Evolutionary conservation across 1,284 basidiomycete species (phyloP).

Genomic region (Apiotrichum domesticum): DNA sequence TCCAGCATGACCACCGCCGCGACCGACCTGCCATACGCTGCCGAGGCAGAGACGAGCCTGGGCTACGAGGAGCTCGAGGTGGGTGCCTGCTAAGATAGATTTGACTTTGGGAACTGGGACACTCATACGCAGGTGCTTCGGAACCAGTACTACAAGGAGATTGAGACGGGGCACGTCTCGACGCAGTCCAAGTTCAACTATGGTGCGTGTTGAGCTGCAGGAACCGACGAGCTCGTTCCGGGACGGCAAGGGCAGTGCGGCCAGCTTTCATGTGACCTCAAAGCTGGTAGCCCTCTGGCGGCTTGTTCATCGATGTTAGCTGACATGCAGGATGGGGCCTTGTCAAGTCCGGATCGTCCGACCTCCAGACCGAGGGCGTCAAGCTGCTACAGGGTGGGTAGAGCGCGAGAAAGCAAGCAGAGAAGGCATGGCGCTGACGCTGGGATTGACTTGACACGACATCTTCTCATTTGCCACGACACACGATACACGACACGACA

Average conservation of each 20-base stretch:
- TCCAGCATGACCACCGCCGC: not conserved
- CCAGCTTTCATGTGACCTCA: too few relatives aligned
- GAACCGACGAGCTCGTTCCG: not conserved
- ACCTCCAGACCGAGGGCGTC: constrained; percentile 85
- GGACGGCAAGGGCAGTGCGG: too few relatives aligned
- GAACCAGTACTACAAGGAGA: constrained; percentile 82
- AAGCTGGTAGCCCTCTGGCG: too few relatives aligned
- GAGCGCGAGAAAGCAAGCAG: too few relatives aligned
- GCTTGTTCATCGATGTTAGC: not conserved
- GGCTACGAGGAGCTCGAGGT: constrained; percentile 87
- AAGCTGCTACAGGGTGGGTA: constrained; percentile 77
- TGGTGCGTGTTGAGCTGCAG: constrained; percentile 52
- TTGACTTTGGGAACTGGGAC: too few relatives aligned
- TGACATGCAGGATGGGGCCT: constrained; percentile 63
- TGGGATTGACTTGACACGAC: too few relatives aligned
- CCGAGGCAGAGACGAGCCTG: constrained; percentile 83
- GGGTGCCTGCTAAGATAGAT: constrained; percentile 10
- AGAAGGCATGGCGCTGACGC: too few relatives aligned
- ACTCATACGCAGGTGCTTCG: constrained; percentile 70
- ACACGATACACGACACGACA: too few relatives aligned
- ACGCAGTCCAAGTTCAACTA: constrained; percentile 98
- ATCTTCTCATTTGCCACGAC: too few relatives aligned
- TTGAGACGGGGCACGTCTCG: constrained; percentile 74
- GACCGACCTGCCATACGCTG: constrained; percentile 90
- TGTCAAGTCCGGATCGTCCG: constrained; percentile 75